Base-by-base conservation (phyloP, 202 grass and related monocot genomes). In the Panicum hallii region DNA sequence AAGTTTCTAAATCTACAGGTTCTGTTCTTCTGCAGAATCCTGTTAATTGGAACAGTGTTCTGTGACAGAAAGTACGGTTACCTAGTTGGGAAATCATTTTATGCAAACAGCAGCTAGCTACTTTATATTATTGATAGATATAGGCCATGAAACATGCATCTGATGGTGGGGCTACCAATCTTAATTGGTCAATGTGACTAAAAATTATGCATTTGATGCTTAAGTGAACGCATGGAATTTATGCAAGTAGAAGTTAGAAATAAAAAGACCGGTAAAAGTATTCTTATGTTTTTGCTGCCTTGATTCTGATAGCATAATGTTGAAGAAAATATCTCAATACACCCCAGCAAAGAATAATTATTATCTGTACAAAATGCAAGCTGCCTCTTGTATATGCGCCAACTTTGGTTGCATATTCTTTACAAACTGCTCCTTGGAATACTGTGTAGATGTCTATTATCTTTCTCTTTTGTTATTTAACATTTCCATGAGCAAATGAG, bases 1-100 rank as follows among this genome's bases (percentile, higher is more conserved):
- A 99, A 94, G 79, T 99, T 67, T 91, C 76, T 99, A 79, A 99
- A 94, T 82, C 90, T 99, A 55, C 93, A 99, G 96, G 93, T 94
- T 64, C 6, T 38, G 65, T 67, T 70, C 63, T 46, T 42, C 11
- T 87, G 32, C 7, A 69, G 26, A 80, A 36, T 68, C 54, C 50
- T 84, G 9, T 17, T 54, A 17, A 60, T 67, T 83, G 20, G 0
- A 10, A 42, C 22, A 14, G 23, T 34, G 17, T 56, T 57, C 40
- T 54, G 49, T 70, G 41, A 26, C 45, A 43, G 16, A 48, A 84
- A 28, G 56, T 9, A 42, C 15, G 23, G 20, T 72, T 53, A 19
- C 1, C 0, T 19, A 19, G 15, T 52, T 20, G 70, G 47, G 2
- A 36, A 72, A 50, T 34, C 30, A 54, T 3, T 70, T 1, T 63